A percentile compares a stretch with the other conserved stretches of the same genome.
These are phyloP conservation scores for Eragrostis tef DNA, from an alignment of 202 grass and related monocot genomes.

Conservation along the genomic window DNA sequence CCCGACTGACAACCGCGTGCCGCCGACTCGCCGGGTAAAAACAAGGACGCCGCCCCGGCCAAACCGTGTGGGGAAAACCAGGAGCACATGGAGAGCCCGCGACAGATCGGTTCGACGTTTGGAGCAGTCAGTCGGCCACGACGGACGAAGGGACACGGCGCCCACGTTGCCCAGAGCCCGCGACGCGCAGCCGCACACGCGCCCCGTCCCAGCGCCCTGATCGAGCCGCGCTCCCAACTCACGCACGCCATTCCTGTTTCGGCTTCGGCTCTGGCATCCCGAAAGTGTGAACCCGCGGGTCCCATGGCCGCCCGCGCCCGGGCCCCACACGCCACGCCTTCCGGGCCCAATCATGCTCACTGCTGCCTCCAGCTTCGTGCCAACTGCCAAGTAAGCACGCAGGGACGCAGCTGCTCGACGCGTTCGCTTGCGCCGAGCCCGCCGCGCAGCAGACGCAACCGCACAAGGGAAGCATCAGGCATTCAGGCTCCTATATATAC, in stretches of 20 bases:
- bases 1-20: background rate
- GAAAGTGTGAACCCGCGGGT: constrained; percentile 32
- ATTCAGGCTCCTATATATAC: constrained; percentile 30
- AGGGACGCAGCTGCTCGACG: constrained; percentile 12
- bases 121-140: background rate
- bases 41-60: background rate
- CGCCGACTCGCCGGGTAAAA: background rate
- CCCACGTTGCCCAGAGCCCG: constrained; percentile 8
- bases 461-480: background rate
- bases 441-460: constrained; percentile 10
- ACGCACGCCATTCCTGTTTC: background rate
- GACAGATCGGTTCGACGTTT: background rate
- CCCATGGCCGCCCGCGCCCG: background rate
- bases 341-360: constrained; percentile 9
- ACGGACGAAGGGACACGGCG: background rate
- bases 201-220: background rate
- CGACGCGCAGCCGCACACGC: background rate
- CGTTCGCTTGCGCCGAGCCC: constrained; percentile 45
- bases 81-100: background rate
- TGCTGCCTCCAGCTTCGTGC: constrained; percentile 20
- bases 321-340: constrained; percentile 31
- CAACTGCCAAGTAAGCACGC: constrained; percentile 23
- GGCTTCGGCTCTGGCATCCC: background rate
- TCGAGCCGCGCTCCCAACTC: background rate
- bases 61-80: constrained; percentile 31